These are phyloP conservation scores for Suillus subalutaceus DNA, from an alignment of 768 basidiomycete species.

Conservation along the genomic window DNA sequence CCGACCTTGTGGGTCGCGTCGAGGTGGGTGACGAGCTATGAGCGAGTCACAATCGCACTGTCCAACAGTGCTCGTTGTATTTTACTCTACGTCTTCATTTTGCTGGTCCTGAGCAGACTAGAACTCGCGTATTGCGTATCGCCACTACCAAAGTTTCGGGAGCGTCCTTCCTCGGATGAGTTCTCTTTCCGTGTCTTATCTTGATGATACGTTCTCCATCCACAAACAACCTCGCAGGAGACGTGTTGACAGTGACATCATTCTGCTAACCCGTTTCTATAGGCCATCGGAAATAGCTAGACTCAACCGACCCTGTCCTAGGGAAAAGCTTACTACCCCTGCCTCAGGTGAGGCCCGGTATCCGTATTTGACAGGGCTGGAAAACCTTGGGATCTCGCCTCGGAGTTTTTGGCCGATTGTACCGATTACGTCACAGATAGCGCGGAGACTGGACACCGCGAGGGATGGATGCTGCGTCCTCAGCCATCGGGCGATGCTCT, in stretches of 20 bases:
- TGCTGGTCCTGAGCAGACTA: neutral
- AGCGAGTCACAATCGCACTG: neutral
- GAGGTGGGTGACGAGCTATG: neutral
- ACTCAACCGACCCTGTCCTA: constrained; percentile 48
- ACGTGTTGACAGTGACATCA: constrained; percentile 65
- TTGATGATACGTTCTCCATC: constrained; percentile 75
- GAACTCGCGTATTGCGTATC: neutral
- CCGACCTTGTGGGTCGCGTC: neutral
- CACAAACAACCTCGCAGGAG: constrained; percentile 40
- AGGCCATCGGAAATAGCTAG: constrained; percentile 44
- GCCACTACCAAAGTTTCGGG: constrained; percentile 47
- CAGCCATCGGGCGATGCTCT: neutral
- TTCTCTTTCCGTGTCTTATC: constrained; percentile 55
- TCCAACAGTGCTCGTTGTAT: neutral
- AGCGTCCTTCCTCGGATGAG: constrained; percentile 61
- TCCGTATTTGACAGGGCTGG: constrained; percentile 24
- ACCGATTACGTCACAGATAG: neutral
- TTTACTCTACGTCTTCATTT: neutral
- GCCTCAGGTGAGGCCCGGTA: constrained; percentile 24
- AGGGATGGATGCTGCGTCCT: neutral
- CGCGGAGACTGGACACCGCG: neutral
- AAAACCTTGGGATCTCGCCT: constrained; percentile 8
- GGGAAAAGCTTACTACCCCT: constrained; percentile 41
- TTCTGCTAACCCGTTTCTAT: constrained; percentile 1
- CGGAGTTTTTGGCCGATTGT: neutral